phyloP scores from a whole-genome alignment of 768 basidiomycete species.

The Phlebiopsis flavidoalba region DNA sequence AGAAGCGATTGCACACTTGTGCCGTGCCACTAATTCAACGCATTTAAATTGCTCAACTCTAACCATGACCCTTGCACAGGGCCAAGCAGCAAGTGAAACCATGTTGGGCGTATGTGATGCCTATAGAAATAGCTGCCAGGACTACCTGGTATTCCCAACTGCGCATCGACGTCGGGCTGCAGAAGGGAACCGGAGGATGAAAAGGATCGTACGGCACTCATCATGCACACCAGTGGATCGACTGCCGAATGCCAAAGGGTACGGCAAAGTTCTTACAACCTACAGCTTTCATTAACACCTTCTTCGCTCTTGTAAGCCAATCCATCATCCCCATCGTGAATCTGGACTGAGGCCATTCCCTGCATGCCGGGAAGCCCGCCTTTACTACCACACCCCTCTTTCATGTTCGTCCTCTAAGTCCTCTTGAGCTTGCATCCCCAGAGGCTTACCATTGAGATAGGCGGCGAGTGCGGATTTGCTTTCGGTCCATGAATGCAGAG shows the following conservation, averaged over 20 bases:
- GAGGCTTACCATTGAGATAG: not conserved
- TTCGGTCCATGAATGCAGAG: conserved; percentile 5
- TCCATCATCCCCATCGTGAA: conserved; percentile 11
- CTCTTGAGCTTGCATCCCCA: not conserved
- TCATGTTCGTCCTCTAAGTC: not conserved
- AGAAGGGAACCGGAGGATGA: not conserved
- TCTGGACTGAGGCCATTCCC: conserved; percentile 11
- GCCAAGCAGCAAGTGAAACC: not conserved
- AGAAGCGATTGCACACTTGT: conserved; percentile 7
- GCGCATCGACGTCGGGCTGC: not conserved
- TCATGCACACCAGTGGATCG: conserved; percentile 13
- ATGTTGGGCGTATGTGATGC: too few relatives aligned
- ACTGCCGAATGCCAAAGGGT: conserved; percentile 12
- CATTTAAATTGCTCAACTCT: conserved; percentile 9
- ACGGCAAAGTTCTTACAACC: not conserved
- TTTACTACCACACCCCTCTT: conserved; percentile 10
- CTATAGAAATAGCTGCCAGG: not conserved
- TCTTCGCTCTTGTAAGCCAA: not conserved
- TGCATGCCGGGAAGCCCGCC: conserved; percentile 10
- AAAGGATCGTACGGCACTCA: conserved; percentile 2
- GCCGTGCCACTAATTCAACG: not conserved
- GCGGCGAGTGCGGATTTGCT: conserved; percentile 9
- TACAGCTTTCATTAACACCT: too few relatives aligned
- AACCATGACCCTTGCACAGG: not conserved
- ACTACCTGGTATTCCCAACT: not conserved